Conservation (phyloP, 352 stramenopile species). For the Aphanomyces invadans region DNA sequence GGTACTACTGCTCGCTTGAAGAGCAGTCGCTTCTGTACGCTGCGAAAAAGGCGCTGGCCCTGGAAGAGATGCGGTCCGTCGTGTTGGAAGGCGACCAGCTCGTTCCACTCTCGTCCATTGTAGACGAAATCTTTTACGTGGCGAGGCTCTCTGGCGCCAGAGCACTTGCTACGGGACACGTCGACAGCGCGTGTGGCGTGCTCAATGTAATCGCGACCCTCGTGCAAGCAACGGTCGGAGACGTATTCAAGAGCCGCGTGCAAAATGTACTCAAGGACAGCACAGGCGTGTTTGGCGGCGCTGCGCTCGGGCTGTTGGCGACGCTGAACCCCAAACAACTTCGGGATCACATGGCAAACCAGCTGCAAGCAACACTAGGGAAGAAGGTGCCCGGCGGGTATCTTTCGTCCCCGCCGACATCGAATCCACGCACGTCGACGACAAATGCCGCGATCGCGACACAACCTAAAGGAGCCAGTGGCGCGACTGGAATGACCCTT, state of each 20-base stretch:
- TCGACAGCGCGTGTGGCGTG: slow-evolving; percentile 70
- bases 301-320: slow-evolving; percentile 34
- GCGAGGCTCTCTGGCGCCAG: slow-evolving; percentile 68
- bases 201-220: slow-evolving; percentile 84
- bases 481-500: slow-evolving; percentile 3
- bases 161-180: slow-evolving; percentile 72
- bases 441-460: slow-evolving; percentile 23
- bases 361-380: slow-evolving; percentile 70
- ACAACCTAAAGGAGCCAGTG: no score
- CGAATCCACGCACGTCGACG: not conserved
- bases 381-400: slow-evolving; percentile 63
- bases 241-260: slow-evolving; percentile 73
- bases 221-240: slow-evolving; percentile 62
- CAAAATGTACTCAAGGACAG: slow-evolving; percentile 57
- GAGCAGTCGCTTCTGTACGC: slow-evolving; percentile 67
- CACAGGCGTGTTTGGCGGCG: slow-evolving; percentile 50
- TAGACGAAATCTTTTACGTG: slow-evolving; percentile 86
- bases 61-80: slow-evolving; percentile 70
- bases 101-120: slow-evolving; percentile 71
- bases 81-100: slow-evolving; percentile 40
- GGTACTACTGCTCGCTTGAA: slow-evolving; percentile 83
- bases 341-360: slow-evolving; percentile 80
- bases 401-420: slow-evolving; percentile 22
- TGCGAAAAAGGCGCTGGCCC: slow-evolving; percentile 77
- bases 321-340: slow-evolving; percentile 45